A percentile compares a stretch with the other conserved stretches of the same genome.
Conservation (phyloP, 495 filamentous ascomycete species). For the Choiromyces venosus region DNA sequence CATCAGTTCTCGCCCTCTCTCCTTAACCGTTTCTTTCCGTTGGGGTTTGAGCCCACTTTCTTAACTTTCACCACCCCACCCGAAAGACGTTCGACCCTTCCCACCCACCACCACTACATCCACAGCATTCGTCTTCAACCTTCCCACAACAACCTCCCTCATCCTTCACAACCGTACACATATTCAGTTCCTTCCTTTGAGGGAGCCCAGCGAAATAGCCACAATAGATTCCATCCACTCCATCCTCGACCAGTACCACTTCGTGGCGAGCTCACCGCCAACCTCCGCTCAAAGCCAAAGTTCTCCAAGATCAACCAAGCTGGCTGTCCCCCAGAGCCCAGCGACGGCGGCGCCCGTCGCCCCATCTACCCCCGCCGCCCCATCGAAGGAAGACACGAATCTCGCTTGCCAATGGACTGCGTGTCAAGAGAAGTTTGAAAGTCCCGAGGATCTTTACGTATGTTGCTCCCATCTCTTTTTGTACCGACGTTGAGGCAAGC, state of each 20-base stretch:
- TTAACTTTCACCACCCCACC: neutral
- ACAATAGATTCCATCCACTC: conserved; percentile 41
- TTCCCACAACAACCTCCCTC: neutral
- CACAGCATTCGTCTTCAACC: neutral
- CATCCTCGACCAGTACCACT: conserved; percentile 38
- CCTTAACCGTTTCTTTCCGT: conserved; percentile 1
- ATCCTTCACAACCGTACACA: neutral
- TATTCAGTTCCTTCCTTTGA: conserved; percentile 28
- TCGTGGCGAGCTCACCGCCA: conserved; percentile 24
- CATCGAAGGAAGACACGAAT: conserved; percentile 54
- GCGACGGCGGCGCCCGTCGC: conserved; percentile 38
- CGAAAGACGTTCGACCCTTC: neutral
- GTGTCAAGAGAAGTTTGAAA: conserved; percentile 73
- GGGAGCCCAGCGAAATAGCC: conserved; percentile 34
- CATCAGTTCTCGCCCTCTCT: conserved; percentile 2
- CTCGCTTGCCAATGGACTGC: conserved; percentile 80
- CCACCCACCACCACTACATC: neutral
- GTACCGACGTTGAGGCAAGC: conserved; percentile 16
- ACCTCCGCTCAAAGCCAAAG: conserved; percentile 24
- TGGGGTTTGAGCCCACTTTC: neutral
- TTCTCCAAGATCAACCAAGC: conserved; percentile 34
- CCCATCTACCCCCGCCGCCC: conserved; percentile 47
- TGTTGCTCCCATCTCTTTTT: conserved; percentile 46
- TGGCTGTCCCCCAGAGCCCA: conserved; percentile 39
- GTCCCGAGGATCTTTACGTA: conserved; percentile 86